Evolutionary conservation across 352 stramenopile genomes (phyloP).

Genomic region (Phytophthora capsici): DNA sequence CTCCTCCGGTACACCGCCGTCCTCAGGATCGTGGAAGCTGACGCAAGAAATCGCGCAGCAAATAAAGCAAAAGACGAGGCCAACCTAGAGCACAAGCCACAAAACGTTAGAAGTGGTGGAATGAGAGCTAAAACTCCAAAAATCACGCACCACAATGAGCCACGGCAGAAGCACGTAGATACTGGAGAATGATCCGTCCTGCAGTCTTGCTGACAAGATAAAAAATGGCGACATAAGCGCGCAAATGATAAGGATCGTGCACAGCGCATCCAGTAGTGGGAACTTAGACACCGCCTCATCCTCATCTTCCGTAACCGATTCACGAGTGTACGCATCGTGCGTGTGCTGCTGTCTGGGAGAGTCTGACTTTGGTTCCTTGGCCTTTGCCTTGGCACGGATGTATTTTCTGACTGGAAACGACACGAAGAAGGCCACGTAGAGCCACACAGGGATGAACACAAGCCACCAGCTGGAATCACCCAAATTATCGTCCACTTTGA

Average conservation of each 20-base stretch:
- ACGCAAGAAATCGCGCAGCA: constrained; percentile 81
- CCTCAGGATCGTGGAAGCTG: constrained; percentile 51
- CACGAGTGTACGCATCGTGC: constrained; percentile 79
- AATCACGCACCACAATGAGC: constrained; percentile 74
- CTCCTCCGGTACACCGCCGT: constrained; percentile 38
- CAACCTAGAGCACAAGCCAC: constrained; percentile 40
- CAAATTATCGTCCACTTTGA: constrained; percentile 73
- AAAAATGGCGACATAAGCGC: constrained; percentile 80
- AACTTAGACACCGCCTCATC: constrained; percentile 64
- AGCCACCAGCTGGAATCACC: constrained; percentile 76
- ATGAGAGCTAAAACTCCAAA: background rate
- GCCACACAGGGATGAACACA: constrained; percentile 82
- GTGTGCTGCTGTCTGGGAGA: constrained; percentile 48
- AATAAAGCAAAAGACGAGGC: constrained; percentile 79
- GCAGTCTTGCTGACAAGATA: constrained; percentile 76
- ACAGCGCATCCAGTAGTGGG: constrained; percentile 59
- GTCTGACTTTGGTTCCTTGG: constrained; percentile 38
- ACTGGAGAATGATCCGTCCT: constrained; percentile 73
- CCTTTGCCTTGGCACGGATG: constrained; percentile 50
- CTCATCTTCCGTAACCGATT: constrained; percentile 68
- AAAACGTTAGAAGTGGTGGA: background rate
- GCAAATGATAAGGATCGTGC: constrained; percentile 58
- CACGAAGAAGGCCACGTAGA: constrained; percentile 72
- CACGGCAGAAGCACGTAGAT: constrained; percentile 85
- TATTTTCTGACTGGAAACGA: constrained; percentile 63